Percentiles rank a stretch among this genome's conserved stretches.
phyloP scores from a whole-genome alignment of 2,329 filamentous ascomycete genomes.

The Ascochyta lentis region DNA sequence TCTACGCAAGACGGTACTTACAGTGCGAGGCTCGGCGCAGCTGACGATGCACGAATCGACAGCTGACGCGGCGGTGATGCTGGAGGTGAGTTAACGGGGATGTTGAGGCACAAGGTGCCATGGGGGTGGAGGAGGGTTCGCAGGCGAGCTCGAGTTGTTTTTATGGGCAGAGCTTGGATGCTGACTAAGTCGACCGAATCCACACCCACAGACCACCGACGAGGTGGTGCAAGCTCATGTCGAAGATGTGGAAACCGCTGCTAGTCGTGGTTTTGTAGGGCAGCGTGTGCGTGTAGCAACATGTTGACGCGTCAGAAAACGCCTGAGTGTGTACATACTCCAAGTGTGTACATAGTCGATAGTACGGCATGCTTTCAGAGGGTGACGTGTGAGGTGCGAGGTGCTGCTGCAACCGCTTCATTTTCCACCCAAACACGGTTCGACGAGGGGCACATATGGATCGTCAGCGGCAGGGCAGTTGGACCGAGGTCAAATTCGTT shows the following conservation, averaged over 20 bases:
- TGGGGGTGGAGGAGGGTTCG: background rate
- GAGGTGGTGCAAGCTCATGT: too few relatives aligned
- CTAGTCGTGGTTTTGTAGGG: too few relatives aligned
- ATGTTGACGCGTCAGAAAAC: too few relatives aligned
- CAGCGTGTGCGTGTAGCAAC: too few relatives aligned
- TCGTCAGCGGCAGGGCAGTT: background rate
- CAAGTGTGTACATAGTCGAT: too few relatives aligned
- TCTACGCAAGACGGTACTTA: conserved; percentile 21
- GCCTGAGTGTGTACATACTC: too few relatives aligned
- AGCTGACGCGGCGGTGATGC: conserved; percentile 2
- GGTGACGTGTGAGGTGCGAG: too few relatives aligned
- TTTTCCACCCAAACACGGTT: background rate
- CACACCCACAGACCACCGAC: too few relatives aligned
- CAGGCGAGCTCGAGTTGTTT: background rate
- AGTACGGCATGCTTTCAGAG: background rate
- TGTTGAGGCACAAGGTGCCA: conserved; percentile 1
- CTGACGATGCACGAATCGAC: conserved; percentile 13
- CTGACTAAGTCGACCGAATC: conserved; percentile 1
- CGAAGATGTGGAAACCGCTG: too few relatives aligned
- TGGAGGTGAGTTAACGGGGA: background rate
- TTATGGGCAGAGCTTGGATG: background rate
- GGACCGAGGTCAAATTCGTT: conserved; percentile 8
- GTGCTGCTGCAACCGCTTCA: too few relatives aligned
- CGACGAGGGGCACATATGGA: background rate
- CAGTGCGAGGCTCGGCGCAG: conserved; percentile 7